Evolutionary conservation across 371 early-diverging fungal genomes (phyloP).

Genomic region (Apophysomyces variabilis): DNA sequence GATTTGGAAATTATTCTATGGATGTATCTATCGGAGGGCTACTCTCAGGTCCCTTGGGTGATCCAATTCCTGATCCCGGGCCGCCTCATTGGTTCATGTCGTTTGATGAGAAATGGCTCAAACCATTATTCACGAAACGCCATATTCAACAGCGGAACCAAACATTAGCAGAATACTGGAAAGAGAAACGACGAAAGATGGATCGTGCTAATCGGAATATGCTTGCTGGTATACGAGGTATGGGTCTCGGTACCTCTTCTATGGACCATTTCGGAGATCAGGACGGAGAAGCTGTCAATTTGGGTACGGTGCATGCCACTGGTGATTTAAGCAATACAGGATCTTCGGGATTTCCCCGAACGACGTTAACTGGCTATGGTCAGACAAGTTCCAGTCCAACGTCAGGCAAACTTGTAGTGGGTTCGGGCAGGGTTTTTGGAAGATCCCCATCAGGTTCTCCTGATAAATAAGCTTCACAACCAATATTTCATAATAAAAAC

Average conservation of each 20-base stretch:
- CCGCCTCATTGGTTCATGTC: conserved; percentile 85
- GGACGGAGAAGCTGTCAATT: conserved; percentile 35
- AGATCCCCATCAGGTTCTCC: conserved; percentile 37
- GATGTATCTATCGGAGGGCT: conserved; percentile 50
- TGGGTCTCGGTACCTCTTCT: conserved; percentile 25
- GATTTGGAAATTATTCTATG: conserved; percentile 17
- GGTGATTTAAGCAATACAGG: background rate
- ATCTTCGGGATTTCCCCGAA: conserved; percentile 7
- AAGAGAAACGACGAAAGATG: conserved; percentile 53
- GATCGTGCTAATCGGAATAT: conserved; percentile 48
- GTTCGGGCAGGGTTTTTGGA: conserved; percentile 53
- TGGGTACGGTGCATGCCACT: conserved; percentile 35
- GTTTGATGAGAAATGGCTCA: conserved; percentile 81
- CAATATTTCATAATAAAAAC: background rate
- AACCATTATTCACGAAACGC: conserved; percentile 72
- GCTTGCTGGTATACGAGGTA: conserved; percentile 44
- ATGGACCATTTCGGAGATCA: conserved; percentile 24
- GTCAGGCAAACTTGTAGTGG: conserved; percentile 24
- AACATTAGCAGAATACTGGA: conserved; percentile 53
- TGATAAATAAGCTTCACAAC: background rate
- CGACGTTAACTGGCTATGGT: background rate
- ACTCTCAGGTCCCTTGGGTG: conserved; percentile 55
- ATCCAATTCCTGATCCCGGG: conserved; percentile 55
- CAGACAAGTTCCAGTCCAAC: background rate
- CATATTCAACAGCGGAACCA: conserved; percentile 51